Evolutionary conservation across 306 rosid genomes (phyloP).

Genomic region (Sphenostylis stenocarpa): DNA sequence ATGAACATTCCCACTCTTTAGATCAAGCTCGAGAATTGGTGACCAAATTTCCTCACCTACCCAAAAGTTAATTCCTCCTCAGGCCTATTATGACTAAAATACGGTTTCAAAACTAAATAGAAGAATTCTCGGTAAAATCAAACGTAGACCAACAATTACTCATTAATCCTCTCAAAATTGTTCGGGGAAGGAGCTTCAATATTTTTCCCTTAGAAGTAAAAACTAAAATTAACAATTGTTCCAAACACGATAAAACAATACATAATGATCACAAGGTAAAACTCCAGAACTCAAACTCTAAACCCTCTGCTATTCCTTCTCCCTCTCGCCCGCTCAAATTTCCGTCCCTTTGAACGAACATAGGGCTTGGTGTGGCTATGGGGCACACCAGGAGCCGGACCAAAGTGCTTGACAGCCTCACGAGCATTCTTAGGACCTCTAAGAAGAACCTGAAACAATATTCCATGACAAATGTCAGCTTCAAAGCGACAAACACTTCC

Average conservation of each 20-base stretch:
- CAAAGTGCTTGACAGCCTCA: conserved; percentile 72
- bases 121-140: neutral
- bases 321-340: conserved; percentile 61
- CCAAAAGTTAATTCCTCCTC: neutral
- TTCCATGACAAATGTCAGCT: neutral
- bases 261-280: neutral
- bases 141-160: neutral
- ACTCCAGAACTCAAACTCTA: conserved; percentile 43
- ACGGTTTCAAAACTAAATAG: too few relatives aligned
- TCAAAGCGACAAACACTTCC: neutral
- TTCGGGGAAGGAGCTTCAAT: neutral
- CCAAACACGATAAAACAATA: conserved; percentile 9
- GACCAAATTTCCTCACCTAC: neutral
- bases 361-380: conserved; percentile 69
- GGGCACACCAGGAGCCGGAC: conserved; percentile 74
- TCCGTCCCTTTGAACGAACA: conserved; percentile 53
- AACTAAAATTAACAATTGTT: conserved; percentile 11
- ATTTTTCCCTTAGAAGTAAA: neutral
- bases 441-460: conserved; percentile 51
- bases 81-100: too few relatives aligned
- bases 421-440: conserved; percentile 72
- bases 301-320: conserved; percentile 64
- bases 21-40: neutral
- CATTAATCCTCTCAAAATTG: conserved; percentile 33
- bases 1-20: neutral